Conservation (phyloP, 805 yeast genomes). For the Ogataea kodamae region DNA sequence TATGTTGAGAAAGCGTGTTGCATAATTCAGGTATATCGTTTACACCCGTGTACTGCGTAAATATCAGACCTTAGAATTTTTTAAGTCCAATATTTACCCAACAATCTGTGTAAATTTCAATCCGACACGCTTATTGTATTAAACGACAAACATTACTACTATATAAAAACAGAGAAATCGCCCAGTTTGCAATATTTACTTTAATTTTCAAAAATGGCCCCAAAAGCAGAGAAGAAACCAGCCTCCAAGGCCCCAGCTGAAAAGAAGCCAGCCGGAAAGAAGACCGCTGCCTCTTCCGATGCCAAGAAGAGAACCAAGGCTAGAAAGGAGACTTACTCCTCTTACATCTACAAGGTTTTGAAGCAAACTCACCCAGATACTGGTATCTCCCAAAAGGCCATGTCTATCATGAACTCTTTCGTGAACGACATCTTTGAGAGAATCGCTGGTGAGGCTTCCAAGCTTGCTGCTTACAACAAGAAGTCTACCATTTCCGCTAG, state of each 20-base stretch:
- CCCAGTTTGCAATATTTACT: constrained; percentile 5
- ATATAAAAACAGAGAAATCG: constrained; percentile 8
- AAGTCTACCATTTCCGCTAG: constrained; percentile 97
- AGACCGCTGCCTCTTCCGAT: constrained; percentile 78
- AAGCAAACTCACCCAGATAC: constrained; percentile 99
- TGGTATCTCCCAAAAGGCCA: constrained; percentile 98
- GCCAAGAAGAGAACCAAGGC: constrained; percentile 90
- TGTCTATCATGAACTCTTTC: constrained; percentile 98
- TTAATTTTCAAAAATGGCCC: constrained; percentile 49
- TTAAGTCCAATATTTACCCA: constrained; percentile 11
- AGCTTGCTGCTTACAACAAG: constrained; percentile 98
- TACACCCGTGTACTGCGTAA: constrained; percentile 13
- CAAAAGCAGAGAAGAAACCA: constrained; percentile 57
- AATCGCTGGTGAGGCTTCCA: constrained; percentile 96
- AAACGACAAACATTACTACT: constrained; percentile 5
- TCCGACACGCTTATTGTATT: constrained; percentile 8
- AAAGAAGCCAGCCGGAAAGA: constrained; percentile 89
- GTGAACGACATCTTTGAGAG: constrained; percentile 98
- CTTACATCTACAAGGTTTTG: constrained; percentile 96
- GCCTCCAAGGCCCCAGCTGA: constrained; percentile 98
- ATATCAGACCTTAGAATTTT: not conserved
- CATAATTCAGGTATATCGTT: constrained; percentile 3
- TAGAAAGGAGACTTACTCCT: constrained; percentile 97
- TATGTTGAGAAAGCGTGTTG: constrained; percentile 6
- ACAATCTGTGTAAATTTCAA: constrained; percentile 6